A percentile compares a stretch with the other conserved stretches of the same genome.
Evolutionary conservation across 1,284 basidiomycete species (phyloP).

Genomic region (Ganoderma sinense): DNA sequence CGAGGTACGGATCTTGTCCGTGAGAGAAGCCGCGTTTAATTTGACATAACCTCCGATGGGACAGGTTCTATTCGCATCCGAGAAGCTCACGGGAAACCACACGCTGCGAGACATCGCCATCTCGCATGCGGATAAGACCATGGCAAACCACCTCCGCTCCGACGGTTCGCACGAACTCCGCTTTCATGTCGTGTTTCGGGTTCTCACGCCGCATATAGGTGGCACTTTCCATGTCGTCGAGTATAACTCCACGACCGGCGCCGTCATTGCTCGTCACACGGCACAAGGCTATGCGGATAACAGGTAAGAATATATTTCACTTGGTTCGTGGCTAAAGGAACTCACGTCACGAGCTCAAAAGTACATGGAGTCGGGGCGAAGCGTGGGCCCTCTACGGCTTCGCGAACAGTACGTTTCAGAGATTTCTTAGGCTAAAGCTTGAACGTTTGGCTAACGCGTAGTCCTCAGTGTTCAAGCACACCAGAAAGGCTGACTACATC

Average conservation of each 20-base stretch:
- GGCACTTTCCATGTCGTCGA: conserved; percentile 74
- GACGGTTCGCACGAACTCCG: conserved; percentile 53
- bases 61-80: conserved; percentile 61
- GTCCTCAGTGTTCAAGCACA: conserved; percentile 63
- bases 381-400: conserved; percentile 77
- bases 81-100: conserved; percentile 61
- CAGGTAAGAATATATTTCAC: conserved; percentile 44
- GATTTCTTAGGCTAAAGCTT: background rate
- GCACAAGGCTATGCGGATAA: conserved; percentile 68
- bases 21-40: background rate
- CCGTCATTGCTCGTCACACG: conserved; percentile 61
- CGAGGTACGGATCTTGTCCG: conserved; percentile 45
- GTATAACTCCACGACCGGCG: conserved; percentile 69
- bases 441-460: conserved; percentile 20
- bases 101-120: conserved; percentile 67
- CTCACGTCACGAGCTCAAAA: conserved; percentile 35
- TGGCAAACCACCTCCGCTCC: conserved; percentile 66
- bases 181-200: background rate
- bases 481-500: conserved; percentile 58
- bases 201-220: conserved; percentile 42
- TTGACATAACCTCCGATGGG: background rate
- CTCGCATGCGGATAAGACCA: conserved; percentile 71
- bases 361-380: conserved; percentile 78
- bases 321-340: background rate
- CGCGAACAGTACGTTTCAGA: conserved; percentile 61